Conservation (phyloP, 176 grass and related monocot species). For the Aechmea fasciata region DNA sequence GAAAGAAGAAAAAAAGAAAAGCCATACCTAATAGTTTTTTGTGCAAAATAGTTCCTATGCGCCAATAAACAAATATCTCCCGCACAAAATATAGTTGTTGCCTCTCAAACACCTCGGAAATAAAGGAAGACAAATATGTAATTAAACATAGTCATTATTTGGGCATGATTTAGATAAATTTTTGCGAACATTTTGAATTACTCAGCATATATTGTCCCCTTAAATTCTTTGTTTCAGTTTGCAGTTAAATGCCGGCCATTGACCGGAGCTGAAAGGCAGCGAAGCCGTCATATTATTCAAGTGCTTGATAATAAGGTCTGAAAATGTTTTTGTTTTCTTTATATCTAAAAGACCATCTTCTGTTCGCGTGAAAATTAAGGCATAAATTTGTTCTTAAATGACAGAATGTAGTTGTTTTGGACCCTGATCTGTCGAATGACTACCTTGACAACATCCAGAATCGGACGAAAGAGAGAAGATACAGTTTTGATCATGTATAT, state of each 20-base stretch:
- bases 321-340: background rate
- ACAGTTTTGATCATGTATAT: constrained; percentile 93
- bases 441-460: constrained; percentile 92
- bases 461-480: constrained; percentile 84
- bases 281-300: constrained; percentile 87
- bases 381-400: constrained; percentile 5
- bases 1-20: no score
- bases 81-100: no score
- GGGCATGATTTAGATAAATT: background rate
- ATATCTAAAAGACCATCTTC: background rate
- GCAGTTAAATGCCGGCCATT: constrained; percentile 92
- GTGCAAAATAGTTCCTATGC: no score
- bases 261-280: constrained; percentile 50
- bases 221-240: constrained; percentile 35
- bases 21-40: no score
- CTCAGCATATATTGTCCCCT: background rate
- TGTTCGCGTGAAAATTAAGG: background rate
- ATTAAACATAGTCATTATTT: no score
- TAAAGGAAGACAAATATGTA: no score
- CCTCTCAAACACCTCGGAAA: no score
- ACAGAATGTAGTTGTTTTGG: constrained; percentile 82
- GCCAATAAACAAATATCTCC: no score
- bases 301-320: constrained; percentile 83
- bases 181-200: background rate
- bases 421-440: constrained; percentile 95